Percentiles rank a stretch among this genome's conserved stretches.
Evolutionary conservation across 2,329 filamentous ascomycete genomes (phyloP).

Genomic region (Cordyceps fumosorosea): DNA sequence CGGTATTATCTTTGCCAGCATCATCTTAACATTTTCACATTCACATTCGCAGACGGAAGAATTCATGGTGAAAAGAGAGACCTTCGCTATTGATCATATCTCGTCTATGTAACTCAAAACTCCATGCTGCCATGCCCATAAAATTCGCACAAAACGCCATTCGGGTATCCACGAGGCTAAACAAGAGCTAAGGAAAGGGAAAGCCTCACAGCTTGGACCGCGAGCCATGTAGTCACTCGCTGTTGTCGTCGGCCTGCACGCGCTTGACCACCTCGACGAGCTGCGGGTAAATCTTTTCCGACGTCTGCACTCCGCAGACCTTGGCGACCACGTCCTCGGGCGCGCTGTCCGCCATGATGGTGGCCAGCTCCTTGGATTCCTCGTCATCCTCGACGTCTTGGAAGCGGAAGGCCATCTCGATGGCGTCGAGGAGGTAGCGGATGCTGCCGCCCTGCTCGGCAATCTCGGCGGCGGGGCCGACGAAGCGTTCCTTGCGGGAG

Average conservation of each 20-base stretch:
- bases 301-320: slow-evolving; percentile 72
- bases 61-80: neutral
- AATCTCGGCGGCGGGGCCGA: slow-evolving; percentile 83
- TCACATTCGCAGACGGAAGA: neutral
- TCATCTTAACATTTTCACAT: no score
- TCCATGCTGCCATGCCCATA: neutral
- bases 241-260: slow-evolving; percentile 59
- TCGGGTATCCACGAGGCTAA: slow-evolving; percentile 2
- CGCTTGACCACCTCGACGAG: slow-evolving; percentile 74
- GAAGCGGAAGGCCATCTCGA: slow-evolving; percentile 92
- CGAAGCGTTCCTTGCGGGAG: slow-evolving; percentile 89
- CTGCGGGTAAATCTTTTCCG: slow-evolving; percentile 69
- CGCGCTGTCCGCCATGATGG: slow-evolving; percentile 70
- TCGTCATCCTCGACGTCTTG: slow-evolving; percentile 90
- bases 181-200: neutral
- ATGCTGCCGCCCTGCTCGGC: slow-evolving; percentile 72
- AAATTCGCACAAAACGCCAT: neutral
- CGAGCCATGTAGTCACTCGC: slow-evolving; percentile 30
- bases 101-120: slow-evolving; percentile 1
- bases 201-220: neutral
- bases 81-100: neutral
- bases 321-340: slow-evolving; percentile 71
- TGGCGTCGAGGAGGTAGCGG: slow-evolving; percentile 68
- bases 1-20: neutral
- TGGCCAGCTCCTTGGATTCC: slow-evolving; percentile 78